Base-by-base conservation (phyloP, 768 basidiomycete species). In the Cystoderma amianthinum region DNA sequence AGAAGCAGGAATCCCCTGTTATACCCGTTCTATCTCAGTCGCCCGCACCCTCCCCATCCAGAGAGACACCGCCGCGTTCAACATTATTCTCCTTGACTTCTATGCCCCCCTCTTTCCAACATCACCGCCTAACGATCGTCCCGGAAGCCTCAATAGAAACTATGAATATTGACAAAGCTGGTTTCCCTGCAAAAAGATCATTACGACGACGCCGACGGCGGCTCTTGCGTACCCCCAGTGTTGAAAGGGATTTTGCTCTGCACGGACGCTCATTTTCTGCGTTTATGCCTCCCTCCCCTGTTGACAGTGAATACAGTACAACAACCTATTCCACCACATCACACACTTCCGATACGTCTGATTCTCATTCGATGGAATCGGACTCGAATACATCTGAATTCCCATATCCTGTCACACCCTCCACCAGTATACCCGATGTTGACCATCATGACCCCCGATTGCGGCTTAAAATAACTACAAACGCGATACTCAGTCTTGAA, bases 201-300 rank as follows among this genome's bases (percentile, higher is more conserved):
- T 52, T 66, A 6, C 53, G 61, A 18, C 51, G 60, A 21, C 54
- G 52, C 23, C 53, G 56, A 32, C 47, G 60, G 22, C 53, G 52
- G 37, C 44, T 65, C 18, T 51, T 66, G 39, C 62, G 63, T 28
- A 63, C 62, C 15, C 60, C 64, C 25, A 68, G 63, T 45, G 55
- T 62, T 17, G 63, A 66, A 53, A 58, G 59, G 12, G 60, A 63
- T 46, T 60, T 62, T 46, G 53, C 56, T 17, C 42, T 47, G 30
- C 42, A 49, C 35, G 44, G 48, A 1, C 45, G 42, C 34, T 47
- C 44, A 17, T 49, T 56, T 35, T 42, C 41, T 7, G 51, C 48
- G 18, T 25, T 11, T 18, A 1, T 17, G 6, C 33, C 5, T 18
- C n/a, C 41, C 16, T 38, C 18, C 5, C 16, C 13, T 17, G 32